Percentiles rank a stretch among this genome's conserved stretches.
Conservation (phyloP, 345 rosid species). For the Stellera chamaejasme region DNA sequence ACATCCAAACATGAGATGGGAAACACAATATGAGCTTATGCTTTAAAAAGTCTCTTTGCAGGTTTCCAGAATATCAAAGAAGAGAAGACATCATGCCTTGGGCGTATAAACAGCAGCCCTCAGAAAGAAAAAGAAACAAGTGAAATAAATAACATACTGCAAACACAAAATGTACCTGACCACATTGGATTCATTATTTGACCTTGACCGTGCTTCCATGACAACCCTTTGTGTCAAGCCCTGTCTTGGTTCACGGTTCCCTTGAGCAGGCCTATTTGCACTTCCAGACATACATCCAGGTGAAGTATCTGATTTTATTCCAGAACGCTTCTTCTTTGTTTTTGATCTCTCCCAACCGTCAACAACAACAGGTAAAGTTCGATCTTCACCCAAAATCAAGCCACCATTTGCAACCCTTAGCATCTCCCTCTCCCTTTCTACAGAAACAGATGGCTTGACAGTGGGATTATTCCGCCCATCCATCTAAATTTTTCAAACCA, state of each 20-base stretch:
- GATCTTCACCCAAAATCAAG: slow-evolving; percentile 63
- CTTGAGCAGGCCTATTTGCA: slow-evolving; percentile 52
- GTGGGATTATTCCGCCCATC: slow-evolving; percentile 58
- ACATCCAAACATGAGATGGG: no score
- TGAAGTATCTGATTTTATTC: slow-evolving; percentile 61
- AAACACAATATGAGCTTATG: no score
- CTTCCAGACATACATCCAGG: slow-evolving; percentile 31
- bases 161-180: slow-evolving; percentile 39
- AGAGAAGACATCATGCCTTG: no score
- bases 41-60: no score
- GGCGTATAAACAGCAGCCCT: slow-evolving; percentile 3
- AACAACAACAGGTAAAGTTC: slow-evolving; percentile 49
- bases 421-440: slow-evolving; percentile 74
- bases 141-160: no score
- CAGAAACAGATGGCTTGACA: slow-evolving; percentile 52
- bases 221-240: slow-evolving; percentile 54
- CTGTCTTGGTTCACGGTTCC: slow-evolving; percentile 67
- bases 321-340: slow-evolving; percentile 89
- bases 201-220: slow-evolving; percentile 52
- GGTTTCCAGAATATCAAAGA: no score
- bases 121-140: no score
- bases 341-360: slow-evolving; percentile 95
- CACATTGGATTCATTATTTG: slow-evolving; percentile 65
- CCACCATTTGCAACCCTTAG: slow-evolving; percentile 49
- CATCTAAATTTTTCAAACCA: slow-evolving; percentile 38